phyloP scores from a whole-genome alignment of 169 alveolate genomes.

The Babesia ovis region DNA sequence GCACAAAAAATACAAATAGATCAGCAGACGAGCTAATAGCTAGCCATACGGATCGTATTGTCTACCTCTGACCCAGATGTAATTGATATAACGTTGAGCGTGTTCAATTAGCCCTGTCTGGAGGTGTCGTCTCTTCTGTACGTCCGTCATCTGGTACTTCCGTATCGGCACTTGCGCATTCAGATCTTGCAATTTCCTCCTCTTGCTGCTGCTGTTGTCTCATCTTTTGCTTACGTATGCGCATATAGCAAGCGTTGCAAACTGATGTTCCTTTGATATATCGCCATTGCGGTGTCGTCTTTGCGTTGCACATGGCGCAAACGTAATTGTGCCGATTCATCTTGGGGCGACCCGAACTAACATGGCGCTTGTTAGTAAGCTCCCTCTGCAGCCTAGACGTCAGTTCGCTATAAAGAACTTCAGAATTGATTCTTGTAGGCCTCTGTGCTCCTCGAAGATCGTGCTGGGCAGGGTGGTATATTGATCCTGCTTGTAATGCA shows the following conservation, averaged over 20 bases:
- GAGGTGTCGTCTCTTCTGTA: background rate
- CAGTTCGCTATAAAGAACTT: constrained; percentile 20
- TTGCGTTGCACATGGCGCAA: constrained; percentile 65
- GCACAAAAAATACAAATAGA: background rate
- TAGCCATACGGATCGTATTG: background rate
- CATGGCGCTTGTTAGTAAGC: constrained; percentile 11
- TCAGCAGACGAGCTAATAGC: background rate
- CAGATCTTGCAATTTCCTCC: background rate
- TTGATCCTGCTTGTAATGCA: background rate
- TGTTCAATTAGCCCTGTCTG: background rate
- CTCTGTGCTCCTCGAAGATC: background rate
- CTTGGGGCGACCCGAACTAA: constrained; percentile 56
- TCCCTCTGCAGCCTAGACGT: constrained; percentile 15
- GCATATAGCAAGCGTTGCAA: constrained; percentile 80
- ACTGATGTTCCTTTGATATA: constrained; percentile 74
- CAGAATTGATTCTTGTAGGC: background rate
- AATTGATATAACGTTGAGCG: too few relatives aligned
- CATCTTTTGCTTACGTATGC: constrained; percentile 68
- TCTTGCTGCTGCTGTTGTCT: constrained; percentile 13
- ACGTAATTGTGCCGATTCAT: constrained; percentile 56
- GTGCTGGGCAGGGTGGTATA: background rate
- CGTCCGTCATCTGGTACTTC: constrained; percentile 1
- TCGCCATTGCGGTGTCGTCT: constrained; percentile 77
- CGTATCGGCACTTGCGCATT: constrained; percentile 5
- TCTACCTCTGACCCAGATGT: background rate